A percentile compares a stretch with the other conserved stretches of the same genome.
These are phyloP conservation scores for Myochromella boudieri DNA, from an alignment of 768 basidiomycete species.

Conservation along the genomic window DNA sequence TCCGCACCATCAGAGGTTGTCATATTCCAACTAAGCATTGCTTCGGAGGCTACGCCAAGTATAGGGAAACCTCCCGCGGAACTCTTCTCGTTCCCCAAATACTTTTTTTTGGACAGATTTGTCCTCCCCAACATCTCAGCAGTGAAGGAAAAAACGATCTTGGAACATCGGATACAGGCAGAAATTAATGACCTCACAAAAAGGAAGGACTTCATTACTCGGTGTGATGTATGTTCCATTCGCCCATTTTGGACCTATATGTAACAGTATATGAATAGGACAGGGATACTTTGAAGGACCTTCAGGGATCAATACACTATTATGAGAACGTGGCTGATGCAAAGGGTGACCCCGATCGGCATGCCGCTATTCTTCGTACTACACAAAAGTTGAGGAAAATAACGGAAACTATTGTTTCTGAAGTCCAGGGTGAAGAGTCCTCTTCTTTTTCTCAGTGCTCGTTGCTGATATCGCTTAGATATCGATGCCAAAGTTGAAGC, in stretches of 20 bases:
- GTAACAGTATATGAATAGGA: constrained; percentile 37
- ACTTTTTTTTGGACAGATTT: constrained; percentile 74
- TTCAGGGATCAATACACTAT: constrained; percentile 65
- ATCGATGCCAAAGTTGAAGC: constrained; percentile 49
- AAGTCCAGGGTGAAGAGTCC: constrained; percentile 47
- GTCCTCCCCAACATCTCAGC: constrained; percentile 55
- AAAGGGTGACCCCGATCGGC: constrained; percentile 46
- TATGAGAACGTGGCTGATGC: constrained; percentile 65
- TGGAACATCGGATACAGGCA: constrained; percentile 39
- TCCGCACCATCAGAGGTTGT: constrained; percentile 63
- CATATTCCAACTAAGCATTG: constrained; percentile 46
- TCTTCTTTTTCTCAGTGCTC: not conserved
- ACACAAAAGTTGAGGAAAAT: constrained; percentile 51
- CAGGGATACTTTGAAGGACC: constrained; percentile 59
- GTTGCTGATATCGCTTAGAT: constrained; percentile 33
- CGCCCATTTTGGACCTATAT: not conserved
- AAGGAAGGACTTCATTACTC: constrained; percentile 47
- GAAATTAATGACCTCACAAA: constrained; percentile 47
- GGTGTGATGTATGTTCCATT: constrained; percentile 50
- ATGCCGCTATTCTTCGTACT: constrained; percentile 40
- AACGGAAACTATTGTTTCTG: constrained; percentile 49
- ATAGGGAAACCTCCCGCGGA: constrained; percentile 29
- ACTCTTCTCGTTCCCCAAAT: constrained; percentile 60
- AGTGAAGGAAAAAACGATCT: constrained; percentile 34
- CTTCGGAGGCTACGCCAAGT: constrained; percentile 14